Percentiles rank a stretch among this genome's conserved stretches.
Evolutionary conservation across 2,329 filamentous ascomycete genomes (phyloP).

Genomic region (Phialophora macrospora): DNA sequence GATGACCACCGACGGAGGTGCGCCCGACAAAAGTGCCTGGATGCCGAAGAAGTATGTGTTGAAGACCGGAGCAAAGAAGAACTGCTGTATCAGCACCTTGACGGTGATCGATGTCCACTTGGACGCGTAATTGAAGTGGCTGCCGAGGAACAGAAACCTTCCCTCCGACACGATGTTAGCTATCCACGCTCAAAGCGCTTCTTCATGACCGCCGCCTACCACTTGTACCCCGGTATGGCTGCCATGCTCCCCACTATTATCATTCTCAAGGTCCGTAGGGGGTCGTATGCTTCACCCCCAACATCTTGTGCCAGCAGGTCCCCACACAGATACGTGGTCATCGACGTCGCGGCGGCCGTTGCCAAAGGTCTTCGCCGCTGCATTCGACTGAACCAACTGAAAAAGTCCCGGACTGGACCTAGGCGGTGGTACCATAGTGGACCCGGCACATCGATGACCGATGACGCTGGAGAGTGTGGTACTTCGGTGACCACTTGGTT

Average conservation of each 20-base stretch:
- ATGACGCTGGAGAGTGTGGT: constrained; percentile 31
- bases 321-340: constrained; percentile 74
- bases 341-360: constrained; percentile 75
- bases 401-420: constrained; percentile 38
- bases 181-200: not conserved
- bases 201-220: constrained; percentile 57
- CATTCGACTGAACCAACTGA: constrained; percentile 53
- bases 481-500: constrained; percentile 35
- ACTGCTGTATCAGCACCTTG: constrained; percentile 81
- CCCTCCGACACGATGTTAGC: not conserved
- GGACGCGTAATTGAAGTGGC: constrained; percentile 82
- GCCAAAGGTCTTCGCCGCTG: constrained; percentile 74
- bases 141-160: constrained; percentile 79
- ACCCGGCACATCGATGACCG: constrained; percentile 33
- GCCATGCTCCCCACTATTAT: constrained; percentile 73
- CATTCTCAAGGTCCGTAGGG: constrained; percentile 70
- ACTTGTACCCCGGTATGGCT: constrained; percentile 79
- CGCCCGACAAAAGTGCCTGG: constrained; percentile 75
- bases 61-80: constrained; percentile 79
- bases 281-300: constrained; percentile 64
- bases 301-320: constrained; percentile 41
- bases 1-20: constrained; percentile 65
- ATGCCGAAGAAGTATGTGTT: constrained; percentile 82
- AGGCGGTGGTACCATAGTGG: constrained; percentile 39
- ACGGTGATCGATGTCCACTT: constrained; percentile 70